phyloP scores from a whole-genome alignment of 2,329 filamentous ascomycete genomes.

The Penicillium sp. region DNA sequence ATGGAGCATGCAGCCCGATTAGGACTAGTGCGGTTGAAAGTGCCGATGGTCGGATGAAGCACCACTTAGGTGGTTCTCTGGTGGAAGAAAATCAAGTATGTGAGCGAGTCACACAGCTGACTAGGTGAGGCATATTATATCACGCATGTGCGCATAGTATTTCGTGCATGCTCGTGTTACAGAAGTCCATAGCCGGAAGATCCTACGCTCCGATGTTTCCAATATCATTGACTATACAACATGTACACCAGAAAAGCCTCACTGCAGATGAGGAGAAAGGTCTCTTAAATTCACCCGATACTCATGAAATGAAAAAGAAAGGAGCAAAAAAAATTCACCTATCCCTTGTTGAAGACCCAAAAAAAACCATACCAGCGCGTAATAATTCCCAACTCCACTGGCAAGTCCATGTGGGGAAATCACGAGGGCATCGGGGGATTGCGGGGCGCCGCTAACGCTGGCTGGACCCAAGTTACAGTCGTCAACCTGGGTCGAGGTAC shows the following conservation, averaged over 20 bases:
- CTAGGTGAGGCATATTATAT: background rate
- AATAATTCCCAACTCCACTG: background rate
- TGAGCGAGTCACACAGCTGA: no score
- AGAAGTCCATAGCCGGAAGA: background rate
- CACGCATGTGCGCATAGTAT: background rate
- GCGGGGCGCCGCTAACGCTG: constrained; percentile 7
- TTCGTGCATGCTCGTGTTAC: background rate
- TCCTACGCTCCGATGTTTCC: background rate
- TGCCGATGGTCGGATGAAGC: background rate
- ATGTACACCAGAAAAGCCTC: background rate
- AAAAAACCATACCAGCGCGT: background rate
- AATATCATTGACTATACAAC: no score
- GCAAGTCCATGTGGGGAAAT: constrained; percentile 11
- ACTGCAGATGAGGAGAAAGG: background rate
- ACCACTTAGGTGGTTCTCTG: background rate
- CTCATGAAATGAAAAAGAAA: background rate
- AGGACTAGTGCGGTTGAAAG: background rate
- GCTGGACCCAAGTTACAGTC: background rate
- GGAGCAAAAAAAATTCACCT: background rate
- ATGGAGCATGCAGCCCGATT: background rate
- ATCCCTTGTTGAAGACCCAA: background rate
- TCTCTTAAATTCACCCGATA: no score
- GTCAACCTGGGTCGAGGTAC: background rate
- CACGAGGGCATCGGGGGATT: constrained; percentile 18
- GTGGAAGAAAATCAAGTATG: background rate